phyloP scores from a whole-genome alignment of 345 rosid genomes.

The Microcos paniculata region DNA sequence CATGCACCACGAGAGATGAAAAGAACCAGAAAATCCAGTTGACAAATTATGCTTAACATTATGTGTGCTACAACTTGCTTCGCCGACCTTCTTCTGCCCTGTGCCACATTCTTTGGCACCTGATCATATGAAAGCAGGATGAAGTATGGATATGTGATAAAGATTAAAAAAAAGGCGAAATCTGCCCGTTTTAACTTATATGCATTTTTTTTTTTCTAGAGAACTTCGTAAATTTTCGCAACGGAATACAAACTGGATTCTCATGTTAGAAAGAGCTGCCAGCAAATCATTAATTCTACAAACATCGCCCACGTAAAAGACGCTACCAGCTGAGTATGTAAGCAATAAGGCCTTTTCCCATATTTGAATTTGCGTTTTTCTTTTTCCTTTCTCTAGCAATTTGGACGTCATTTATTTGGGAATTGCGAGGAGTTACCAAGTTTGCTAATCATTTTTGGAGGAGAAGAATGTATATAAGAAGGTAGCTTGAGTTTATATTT shows the following conservation, averaged over 20 bases:
- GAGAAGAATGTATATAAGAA: no score
- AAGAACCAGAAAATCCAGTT: conserved; percentile 90
- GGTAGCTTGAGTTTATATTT: no score
- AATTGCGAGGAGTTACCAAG: no score
- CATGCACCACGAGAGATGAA: conserved; percentile 56
- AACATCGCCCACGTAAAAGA: conserved; percentile 84
- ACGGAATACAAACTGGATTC: conserved; percentile 59
- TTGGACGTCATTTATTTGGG: no score
- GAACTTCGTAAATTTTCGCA: conserved; percentile 69
- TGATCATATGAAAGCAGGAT: conserved; percentile 26
- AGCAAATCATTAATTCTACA: conserved; percentile 62
- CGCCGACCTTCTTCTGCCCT: conserved; percentile 17
- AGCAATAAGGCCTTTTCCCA: conserved; percentile 60
- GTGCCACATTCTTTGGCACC: conserved; percentile 18
- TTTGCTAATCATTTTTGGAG: no score
- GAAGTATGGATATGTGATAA: conserved; percentile 34
- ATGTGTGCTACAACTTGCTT: conserved; percentile 25
- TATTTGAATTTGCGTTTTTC: no score
- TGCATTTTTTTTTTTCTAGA: conserved; percentile 60
- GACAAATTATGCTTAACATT: conserved; percentile 40
- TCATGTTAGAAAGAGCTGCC: conserved; percentile 64
- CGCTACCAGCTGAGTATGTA: conserved; percentile 58
- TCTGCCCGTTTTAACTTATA: conserved; percentile 50
- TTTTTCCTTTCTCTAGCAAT: no score
- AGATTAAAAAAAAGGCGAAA: conserved; percentile 59